Percentiles rank a stretch among this genome's conserved stretches.
phyloP scores from a whole-genome alignment of 768 basidiomycete species.

The Tricholoma hemisulphureum region DNA sequence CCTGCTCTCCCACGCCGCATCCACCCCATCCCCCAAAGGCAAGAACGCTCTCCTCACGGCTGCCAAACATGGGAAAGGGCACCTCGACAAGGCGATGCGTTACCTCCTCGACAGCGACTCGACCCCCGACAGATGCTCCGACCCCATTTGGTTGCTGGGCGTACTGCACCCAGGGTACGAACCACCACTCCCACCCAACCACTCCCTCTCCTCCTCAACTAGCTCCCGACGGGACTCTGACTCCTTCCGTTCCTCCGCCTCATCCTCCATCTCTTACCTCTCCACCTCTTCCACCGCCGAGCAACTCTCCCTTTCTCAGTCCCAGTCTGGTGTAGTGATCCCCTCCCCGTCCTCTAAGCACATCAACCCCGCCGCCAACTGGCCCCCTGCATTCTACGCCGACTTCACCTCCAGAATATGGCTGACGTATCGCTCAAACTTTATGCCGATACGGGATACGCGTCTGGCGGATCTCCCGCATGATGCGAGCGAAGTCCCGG shows the following conservation, averaged over 20 bases:
- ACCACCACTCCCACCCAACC: conserved; percentile 22
- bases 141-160: conserved; percentile 89
- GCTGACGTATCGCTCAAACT: conserved; percentile 91
- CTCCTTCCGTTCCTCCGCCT: conserved; percentile 44
- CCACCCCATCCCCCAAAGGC: conserved; percentile 23
- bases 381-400: conserved; percentile 81
- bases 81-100: conserved; percentile 80
- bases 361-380: conserved; percentile 47
- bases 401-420: conserved; percentile 89
- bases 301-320: conserved; percentile 19
- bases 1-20: conserved; percentile 40
- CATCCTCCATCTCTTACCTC: conserved; percentile 21
- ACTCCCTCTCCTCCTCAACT: conserved; percentile 12
- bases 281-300: conserved; percentile 31
- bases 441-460: conserved; percentile 73
- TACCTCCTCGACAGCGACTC: conserved; percentile 92
- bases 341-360: conserved; percentile 9
- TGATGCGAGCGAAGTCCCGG: conserved; percentile 19
- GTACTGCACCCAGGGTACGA: conserved; percentile 79
- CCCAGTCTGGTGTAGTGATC: conserved; percentile 18
- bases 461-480: conserved; percentile 35
- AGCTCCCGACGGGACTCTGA: conserved; percentile 25
- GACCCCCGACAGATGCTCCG: conserved; percentile 74
- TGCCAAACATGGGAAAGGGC: conserved; percentile 71
- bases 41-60: conserved; percentile 53